A percentile compares a stretch with the other conserved stretches of the same genome.
phyloP scores from a whole-genome alignment of 2,329 filamentous ascomycete genomes.

The Xylaria sp. region DNA sequence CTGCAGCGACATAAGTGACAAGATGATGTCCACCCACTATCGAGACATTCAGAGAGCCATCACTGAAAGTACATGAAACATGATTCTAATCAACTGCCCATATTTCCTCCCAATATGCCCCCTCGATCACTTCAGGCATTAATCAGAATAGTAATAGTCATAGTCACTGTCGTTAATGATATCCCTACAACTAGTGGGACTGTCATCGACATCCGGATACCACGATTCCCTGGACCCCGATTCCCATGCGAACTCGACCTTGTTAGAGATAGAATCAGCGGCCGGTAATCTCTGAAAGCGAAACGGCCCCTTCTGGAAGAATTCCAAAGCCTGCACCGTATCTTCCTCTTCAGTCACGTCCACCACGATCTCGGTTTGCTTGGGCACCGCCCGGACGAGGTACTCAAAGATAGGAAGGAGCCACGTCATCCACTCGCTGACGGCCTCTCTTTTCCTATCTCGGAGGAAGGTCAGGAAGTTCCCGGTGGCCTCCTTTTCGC shows the following conservation, averaged over 20 bases:
- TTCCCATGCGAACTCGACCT: constrained; percentile 25
- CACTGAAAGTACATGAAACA: not conserved
- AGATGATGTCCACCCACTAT: not conserved
- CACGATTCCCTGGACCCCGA: constrained; percentile 16
- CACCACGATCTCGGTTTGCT: constrained; percentile 24
- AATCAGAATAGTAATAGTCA: constrained; percentile 23
- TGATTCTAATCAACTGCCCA: not conserved
- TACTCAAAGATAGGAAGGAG: constrained; percentile 28
- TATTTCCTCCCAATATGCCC: not conserved
- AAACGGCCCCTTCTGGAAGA: constrained; percentile 25
- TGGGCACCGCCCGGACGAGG: constrained; percentile 19
- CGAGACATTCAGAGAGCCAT: not conserved
- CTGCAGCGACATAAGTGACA: not conserved
- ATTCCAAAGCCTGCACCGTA: constrained; percentile 20
- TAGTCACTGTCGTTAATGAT: constrained; percentile 22
- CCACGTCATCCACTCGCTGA: constrained; percentile 21
- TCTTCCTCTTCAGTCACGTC: constrained; percentile 26
- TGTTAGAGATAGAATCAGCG: constrained; percentile 16
- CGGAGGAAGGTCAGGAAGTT: constrained; percentile 16
- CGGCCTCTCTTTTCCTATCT: constrained; percentile 19
- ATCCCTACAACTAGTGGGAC: constrained; percentile 18
- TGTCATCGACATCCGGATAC: constrained; percentile 8
- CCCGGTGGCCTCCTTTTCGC: not conserved
- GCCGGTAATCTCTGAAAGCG: constrained; percentile 18
- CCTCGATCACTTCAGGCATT: not conserved